These are phyloP conservation scores for Yamadazyma kitorensis DNA, from an alignment of 805 yeast species.

Conservation along the genomic window DNA sequence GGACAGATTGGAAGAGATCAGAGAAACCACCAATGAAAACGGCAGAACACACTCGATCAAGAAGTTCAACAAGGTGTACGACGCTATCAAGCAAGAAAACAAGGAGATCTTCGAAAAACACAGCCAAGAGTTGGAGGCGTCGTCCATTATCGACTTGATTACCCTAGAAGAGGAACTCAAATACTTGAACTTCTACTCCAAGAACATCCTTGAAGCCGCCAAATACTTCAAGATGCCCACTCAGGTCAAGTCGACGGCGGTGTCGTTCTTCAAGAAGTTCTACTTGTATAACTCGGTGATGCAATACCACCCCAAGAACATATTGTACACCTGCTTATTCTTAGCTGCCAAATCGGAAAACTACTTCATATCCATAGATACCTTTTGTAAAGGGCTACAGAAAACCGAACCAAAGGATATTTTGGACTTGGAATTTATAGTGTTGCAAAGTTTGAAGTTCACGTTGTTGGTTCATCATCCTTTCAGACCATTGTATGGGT, in stretches of 20 bases:
- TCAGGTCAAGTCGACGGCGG: conserved; percentile 84
- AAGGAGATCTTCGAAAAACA: conserved; percentile 29
- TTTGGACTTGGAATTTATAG: conserved; percentile 72
- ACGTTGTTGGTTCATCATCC: conserved; percentile 88
- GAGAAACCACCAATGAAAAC: conserved; percentile 50
- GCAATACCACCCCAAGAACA: conserved; percentile 83
- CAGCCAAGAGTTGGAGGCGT: conserved; percentile 27
- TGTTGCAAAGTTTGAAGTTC: conserved; percentile 72
- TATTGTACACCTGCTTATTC: conserved; percentile 71
- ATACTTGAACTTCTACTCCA: conserved; percentile 68
- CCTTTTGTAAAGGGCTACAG: conserved; percentile 69
- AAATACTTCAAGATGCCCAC: conserved; percentile 78
- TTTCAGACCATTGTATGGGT: conserved; percentile 86
- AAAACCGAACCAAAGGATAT: conserved; percentile 66
- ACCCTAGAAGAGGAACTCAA: conserved; percentile 67
- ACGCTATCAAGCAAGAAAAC: conserved; percentile 16
- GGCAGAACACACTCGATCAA: conserved; percentile 44
- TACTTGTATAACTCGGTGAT: conserved; percentile 77
- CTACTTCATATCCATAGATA: conserved; percentile 78
- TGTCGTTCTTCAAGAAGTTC: conserved; percentile 77
- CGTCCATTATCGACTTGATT: conserved; percentile 42
- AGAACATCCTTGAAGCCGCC: conserved; percentile 68
- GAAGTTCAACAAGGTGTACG: conserved; percentile 24
- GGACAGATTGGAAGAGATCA: conserved; percentile 49
- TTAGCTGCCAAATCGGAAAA: conserved; percentile 93